Base-by-base conservation (phyloP, 129 eudicot species). In the Chrysanthemum seticuspe region DNA sequence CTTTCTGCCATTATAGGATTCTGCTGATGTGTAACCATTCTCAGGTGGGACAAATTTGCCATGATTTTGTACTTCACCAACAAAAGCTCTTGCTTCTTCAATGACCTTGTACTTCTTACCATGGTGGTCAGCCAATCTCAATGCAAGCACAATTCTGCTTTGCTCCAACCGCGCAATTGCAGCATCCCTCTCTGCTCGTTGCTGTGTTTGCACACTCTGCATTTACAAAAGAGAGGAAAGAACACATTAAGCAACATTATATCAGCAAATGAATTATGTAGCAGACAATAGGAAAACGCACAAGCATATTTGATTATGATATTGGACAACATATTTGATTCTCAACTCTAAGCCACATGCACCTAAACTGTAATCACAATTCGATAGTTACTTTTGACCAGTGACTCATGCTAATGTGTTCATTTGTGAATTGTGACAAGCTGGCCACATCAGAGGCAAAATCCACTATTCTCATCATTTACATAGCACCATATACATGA, bases 91-190 rank as follows among this genome's bases (percentile, higher is more conserved):
- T 10, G 97, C 98, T 79, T 93, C 98, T 69, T 93, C 96, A 13
- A 93, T 93, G 51, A 93, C 96, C 67, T 85, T 77, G 78, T 87
- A 90, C 50, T 85, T 89, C 52, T 86, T 93, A 48, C 97, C 98
- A 65, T 87, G 90, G 80, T 89, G 98, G 62, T 92, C 92, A 5
- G 90, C 95, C 81, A 92, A 74, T 76, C 96, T 85, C 82, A 87
- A 70, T 23, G 98, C 96, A 74, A 92, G 98, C 61, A 89, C 88
- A 23, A 92, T 84, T 18, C 98, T 88, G 81, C 95, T 89, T 74
- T 92, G 95, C 76, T 89, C 98, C 68, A 92, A 72, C 47, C 90
- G 95, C 65, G 95, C 96, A 54, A 85, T 71, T 36, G 98, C 98
- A 66, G 87, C 90, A 81, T 90, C 95, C 66, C 96, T 85, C 66